Conservation (phyloP, 73 alveolate genomes). For the Paramecium biaurelia region DNA sequence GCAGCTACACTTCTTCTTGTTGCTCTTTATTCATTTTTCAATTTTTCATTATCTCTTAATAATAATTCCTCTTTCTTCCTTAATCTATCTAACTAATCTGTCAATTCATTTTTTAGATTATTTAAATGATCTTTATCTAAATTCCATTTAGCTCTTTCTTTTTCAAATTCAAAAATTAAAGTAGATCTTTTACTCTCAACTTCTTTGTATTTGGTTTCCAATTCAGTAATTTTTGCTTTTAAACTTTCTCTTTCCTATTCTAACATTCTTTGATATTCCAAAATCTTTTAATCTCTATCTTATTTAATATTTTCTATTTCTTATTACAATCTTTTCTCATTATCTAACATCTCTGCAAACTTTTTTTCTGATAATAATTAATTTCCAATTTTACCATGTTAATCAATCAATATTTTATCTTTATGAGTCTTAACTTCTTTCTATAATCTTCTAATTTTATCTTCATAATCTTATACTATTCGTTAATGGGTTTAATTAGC, state of each 20-base stretch:
- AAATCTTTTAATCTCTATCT: conserved; percentile 86
- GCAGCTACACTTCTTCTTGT: conserved; percentile 69
- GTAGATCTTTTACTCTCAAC: conserved; percentile 83
- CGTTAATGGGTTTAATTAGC: conserved; percentile 74
- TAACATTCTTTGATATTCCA: conserved; percentile 71
- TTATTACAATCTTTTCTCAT: conserved; percentile 75
- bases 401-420: conserved; percentile 84
- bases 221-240: conserved; percentile 80
- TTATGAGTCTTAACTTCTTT: conserved; percentile 81
- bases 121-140: conserved; percentile 83
- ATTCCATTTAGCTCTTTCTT: conserved; percentile 95
- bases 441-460: conserved; percentile 79
- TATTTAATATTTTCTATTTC: conserved; percentile 76
- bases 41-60: conserved; percentile 92
- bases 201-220: conserved; percentile 82
- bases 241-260: conserved; percentile 87
- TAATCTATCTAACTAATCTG: conserved; percentile 71
- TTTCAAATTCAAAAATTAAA: conserved; percentile 84
- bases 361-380: conserved; percentile 83
- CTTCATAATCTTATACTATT: conserved; percentile 65
- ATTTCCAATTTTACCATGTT: conserved; percentile 78
- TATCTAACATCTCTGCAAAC: conserved; percentile 77
- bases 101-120: conserved; percentile 79
- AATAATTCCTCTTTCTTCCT: conserved; percentile 86
- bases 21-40: conserved; percentile 76